Evolutionary conservation across 163 green algal genomes (phyloP).

Genomic region (Picocystis sp.): DNA sequence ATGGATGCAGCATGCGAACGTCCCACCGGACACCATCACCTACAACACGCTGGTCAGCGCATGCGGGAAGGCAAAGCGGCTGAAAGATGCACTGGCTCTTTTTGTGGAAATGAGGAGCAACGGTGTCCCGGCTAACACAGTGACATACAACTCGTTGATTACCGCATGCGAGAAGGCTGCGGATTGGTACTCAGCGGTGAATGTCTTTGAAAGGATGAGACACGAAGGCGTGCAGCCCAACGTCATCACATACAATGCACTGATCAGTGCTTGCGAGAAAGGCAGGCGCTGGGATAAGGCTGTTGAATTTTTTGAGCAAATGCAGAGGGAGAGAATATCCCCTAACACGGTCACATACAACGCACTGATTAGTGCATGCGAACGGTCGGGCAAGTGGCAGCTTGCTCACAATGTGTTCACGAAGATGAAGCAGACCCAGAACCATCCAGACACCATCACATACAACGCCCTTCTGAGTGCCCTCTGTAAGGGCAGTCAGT

Average conservation of each 20-base stretch:
- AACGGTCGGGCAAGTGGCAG: no score
- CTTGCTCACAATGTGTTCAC: no score
- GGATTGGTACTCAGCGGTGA: no score
- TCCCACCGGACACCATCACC: constrained; percentile 13
- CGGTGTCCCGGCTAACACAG: constrained; percentile 36
- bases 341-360: constrained; percentile 57
- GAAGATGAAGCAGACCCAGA: no score
- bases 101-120: constrained; percentile 43
- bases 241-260: constrained; percentile 48
- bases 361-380: constrained; percentile 49
- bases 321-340: constrained; percentile 22
- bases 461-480: no score
- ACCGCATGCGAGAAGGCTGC: constrained; percentile 28
- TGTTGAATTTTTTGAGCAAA: constrained; percentile 32
- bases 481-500: no score
- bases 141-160: constrained; percentile 56
- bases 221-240: constrained; percentile 26
- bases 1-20: constrained; percentile 9
- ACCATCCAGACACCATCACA: no score
- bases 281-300: constrained; percentile 56
- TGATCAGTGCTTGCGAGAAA: constrained; percentile 48
- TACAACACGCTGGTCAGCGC: constrained; percentile 59
- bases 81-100: constrained; percentile 36
- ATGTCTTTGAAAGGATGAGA: no score
- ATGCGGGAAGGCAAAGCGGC: constrained; percentile 48